phyloP scores from a whole-genome alignment of 202 grass and related monocot species.

The Digitaria exilis region DNA sequence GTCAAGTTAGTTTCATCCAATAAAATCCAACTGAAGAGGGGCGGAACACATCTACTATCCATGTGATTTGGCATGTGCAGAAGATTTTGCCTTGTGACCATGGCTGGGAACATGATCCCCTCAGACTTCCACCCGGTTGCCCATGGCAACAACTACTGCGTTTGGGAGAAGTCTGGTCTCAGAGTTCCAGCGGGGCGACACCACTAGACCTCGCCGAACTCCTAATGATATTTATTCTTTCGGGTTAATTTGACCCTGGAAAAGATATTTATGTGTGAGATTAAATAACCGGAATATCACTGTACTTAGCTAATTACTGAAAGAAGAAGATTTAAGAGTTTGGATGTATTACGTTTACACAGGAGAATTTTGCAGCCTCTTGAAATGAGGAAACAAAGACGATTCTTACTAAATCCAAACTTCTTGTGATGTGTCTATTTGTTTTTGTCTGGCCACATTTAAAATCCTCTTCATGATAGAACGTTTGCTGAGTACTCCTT shows the following conservation, averaged over 20 bases:
- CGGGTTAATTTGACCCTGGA: slow-evolving; percentile 14
- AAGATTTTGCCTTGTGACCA: too few species aligned
- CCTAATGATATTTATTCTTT: neutral
- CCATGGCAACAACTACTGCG: slow-evolving; percentile 67
- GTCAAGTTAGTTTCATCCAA: too few species aligned
- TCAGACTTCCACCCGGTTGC: slow-evolving; percentile 52
- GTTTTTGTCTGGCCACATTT: too few species aligned
- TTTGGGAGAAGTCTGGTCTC: slow-evolving; percentile 72
- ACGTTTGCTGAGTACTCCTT: too few species aligned
- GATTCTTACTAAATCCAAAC: too few species aligned
- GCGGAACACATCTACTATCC: too few species aligned
- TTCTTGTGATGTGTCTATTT: too few species aligned
- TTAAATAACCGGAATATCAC: slow-evolving; percentile 19
- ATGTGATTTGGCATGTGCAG: too few species aligned
- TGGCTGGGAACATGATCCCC: slow-evolving; percentile 67
- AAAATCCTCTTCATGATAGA: too few species aligned
- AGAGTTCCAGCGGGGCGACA: slow-evolving; percentile 32
- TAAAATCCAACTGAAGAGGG: too few species aligned
- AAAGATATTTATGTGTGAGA: slow-evolving; percentile 22
- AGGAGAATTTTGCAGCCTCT: neutral
- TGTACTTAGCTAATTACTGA: neutral
- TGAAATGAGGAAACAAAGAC: neutral
- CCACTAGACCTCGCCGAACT: neutral
- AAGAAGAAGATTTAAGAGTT: neutral
- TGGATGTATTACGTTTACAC: neutral